Evolutionary conservation across 495 filamentous ascomycete genomes (phyloP), one percentile per base, ranked within the genome.

Genomic region (Podospora conica): DNA sequence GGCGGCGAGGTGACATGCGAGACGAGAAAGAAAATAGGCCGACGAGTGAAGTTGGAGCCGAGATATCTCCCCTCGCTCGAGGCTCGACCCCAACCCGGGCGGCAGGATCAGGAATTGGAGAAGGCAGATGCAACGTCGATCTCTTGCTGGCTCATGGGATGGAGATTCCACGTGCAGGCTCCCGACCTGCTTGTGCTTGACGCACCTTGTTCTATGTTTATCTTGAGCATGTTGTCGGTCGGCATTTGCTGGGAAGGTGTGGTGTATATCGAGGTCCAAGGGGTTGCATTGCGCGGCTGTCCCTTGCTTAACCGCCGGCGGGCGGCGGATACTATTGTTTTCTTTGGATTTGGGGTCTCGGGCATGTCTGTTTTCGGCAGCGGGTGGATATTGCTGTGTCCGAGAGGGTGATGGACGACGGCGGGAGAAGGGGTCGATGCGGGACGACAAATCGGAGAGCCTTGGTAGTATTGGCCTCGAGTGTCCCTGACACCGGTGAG

Each of bases 271-370:
- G n/a, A n/a, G n/a, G n/a, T n/a, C n/a, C n/a, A n/a, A 48, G n/a
- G 40, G 40, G 40, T 48, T 11, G 29, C 55, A 59, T 65, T 22
- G 56, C 20, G 18, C 15, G 28, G 28, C 40, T 48, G 65, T 62
- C 53, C 57, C 66, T 64, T 68, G 66, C 66, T 55, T 68, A 64
- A 60, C 66, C 66, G 66, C 66, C 65, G 65, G 28, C 24, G 22
- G n/a, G 21, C 58, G 58, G 25, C 25, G 25, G 31, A 27, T 25
- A 29, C 27, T 21, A 29, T 59, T 27, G 58, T 29, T 40, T 31
- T 61, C 28, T 31, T 31, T 29, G 40, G 59, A 24, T 48, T 61
- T 33, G 31, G 59, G 33, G 3, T 21, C 21, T 20, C 55, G 4
- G 25, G 25, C 3, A 27, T 27, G 40, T 48, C 18, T 48, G 40